phyloP scores from a whole-genome alignment of 176 grass and related monocot species.

The Bothriochloa decipiens region DNA sequence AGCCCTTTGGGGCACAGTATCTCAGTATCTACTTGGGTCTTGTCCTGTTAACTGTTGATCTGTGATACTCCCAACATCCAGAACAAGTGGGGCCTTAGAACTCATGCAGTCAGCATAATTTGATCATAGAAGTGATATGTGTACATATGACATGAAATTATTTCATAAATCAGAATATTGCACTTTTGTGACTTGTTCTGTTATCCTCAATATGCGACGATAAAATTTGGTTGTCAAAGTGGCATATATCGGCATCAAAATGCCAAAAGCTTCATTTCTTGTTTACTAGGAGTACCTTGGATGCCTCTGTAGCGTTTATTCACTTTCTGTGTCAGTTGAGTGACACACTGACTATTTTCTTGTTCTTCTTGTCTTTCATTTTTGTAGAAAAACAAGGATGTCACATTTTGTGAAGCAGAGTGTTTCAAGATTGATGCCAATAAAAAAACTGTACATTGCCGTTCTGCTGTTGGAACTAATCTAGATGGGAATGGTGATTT shows the following conservation, averaged over 20 bases:
- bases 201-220: background rate
- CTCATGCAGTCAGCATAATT: background rate
- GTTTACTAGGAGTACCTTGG: background rate
- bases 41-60: background rate
- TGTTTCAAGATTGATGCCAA: slow-evolving; percentile 88
- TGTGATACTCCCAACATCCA: background rate
- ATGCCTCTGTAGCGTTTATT: background rate
- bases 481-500: slow-evolving; percentile 89
- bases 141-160: background rate
- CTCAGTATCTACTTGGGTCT: background rate
- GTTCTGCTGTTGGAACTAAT: slow-evolving; percentile 72
- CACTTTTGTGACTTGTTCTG: background rate
- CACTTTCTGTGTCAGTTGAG: background rate
- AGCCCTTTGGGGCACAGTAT: background rate
- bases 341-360: background rate
- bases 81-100: background rate
- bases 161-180: background rate
- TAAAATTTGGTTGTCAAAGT: background rate
- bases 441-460: slow-evolving; percentile 68
- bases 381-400: slow-evolving; percentile 67
- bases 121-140: background rate
- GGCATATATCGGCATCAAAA: background rate
- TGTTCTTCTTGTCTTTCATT: slow-evolving; percentile 13
- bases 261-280: background rate
- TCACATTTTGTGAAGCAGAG: slow-evolving; percentile 83